Evolutionary conservation across 345 rosid genomes (phyloP), one percentile per base, ranked within the genome.

Genomic region (Salix suchowensis): DNA sequence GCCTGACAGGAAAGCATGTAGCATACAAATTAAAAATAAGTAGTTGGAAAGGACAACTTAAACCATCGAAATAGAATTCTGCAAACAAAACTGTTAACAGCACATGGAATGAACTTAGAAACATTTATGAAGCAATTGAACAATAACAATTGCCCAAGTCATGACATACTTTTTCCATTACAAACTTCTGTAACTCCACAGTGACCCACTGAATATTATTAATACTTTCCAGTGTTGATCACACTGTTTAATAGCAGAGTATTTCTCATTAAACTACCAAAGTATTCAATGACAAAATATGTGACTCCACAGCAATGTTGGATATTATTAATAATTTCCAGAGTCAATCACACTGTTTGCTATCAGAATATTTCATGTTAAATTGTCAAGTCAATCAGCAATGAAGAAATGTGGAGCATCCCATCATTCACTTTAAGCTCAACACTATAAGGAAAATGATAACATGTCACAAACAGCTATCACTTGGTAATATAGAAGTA

Each of bases 1-100:
- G 92, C 98, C 98, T 92, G 82, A 70, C 50, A 85, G 65, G 54
- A 11, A 24, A 81, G 74, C 72, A 75, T 13, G 30, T 3, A 26
- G 26, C 32, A 9, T 54, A 23, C 19, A 23, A 58, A n/a, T 48
- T 78, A 58, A 28, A 36, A 69, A 42, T 16, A 11, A n/a, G 11
- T 62, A 65, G 69, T 73, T 66, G 44, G 6, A 42, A 60, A 28
- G 75, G 28, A 58, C 44, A 67, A n/a, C 32, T 23, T 23, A 74
- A 65, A 64, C 19, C 70, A 66, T 26, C 26, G 26, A 30, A 13
- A 36, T 50, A n/a, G 7, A 34, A 75, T 19, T 73, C 76, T 24
- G 34, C 9, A 12, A 37, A 18, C 46, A 74, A 19, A 40, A 14
- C 15, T 54, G 62, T 55, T n/a, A 55, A 55, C 28, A 55, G 24